Conservation (phyloP, 2,329 filamentous ascomycete genomes). For the Tolypocladium ovalisporum region DNA sequence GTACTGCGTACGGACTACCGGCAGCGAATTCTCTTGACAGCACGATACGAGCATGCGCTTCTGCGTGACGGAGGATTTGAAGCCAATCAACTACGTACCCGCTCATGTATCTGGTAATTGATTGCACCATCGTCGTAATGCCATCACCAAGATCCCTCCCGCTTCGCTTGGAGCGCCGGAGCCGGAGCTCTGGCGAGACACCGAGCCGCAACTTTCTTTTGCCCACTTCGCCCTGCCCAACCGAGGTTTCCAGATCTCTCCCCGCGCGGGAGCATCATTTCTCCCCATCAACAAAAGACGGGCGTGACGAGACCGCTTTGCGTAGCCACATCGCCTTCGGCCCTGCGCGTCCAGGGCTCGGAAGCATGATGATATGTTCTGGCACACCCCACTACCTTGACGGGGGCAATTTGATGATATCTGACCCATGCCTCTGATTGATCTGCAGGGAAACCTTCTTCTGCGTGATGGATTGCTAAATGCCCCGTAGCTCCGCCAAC, state of each 20-base stretch:
- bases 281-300: conserved; percentile 63
- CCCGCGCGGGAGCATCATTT: neutral
- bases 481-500: neutral
- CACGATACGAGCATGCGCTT: too few relatives aligned
- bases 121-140: too few relatives aligned
- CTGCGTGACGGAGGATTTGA: too few relatives aligned
- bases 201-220: neutral
- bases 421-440: conserved; percentile 45
- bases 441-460: conserved; percentile 14
- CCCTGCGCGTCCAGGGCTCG: conserved; percentile 21
- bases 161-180: too few relatives aligned
- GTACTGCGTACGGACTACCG: too few relatives aligned
- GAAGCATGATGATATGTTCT: conserved; percentile 55
- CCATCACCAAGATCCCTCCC: too few relatives aligned
- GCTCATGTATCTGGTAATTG: too few relatives aligned
- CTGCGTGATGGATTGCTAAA: conserved; percentile 8
- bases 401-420: conserved; percentile 53
- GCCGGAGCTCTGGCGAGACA: neutral
- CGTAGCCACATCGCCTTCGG: conserved; percentile 43
- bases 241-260: conserved; percentile 4
- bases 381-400: conserved; percentile 52
- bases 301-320: conserved; percentile 62
- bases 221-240: neutral
- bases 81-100: too few relatives aligned
- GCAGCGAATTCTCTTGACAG: too few relatives aligned